Conservation (phyloP, 306 rosid genomes). For the Corylus americana region DNA sequence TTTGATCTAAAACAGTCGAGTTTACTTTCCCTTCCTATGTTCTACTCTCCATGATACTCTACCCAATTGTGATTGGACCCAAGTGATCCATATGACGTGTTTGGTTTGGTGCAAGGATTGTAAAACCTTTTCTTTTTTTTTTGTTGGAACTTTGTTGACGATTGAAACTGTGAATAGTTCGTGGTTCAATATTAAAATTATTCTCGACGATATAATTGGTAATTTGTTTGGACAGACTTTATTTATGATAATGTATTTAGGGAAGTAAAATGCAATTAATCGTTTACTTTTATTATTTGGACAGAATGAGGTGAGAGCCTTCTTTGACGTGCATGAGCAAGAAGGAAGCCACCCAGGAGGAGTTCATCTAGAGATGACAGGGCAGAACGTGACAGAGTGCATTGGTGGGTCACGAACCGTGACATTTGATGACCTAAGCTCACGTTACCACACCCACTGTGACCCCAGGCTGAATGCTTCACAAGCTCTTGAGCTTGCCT, state of each 20-base stretch:
- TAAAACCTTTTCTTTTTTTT: background rate
- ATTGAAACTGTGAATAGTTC: background rate
- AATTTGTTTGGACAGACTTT: too few species aligned
- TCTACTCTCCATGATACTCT: background rate
- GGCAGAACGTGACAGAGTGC: slow-evolving; percentile 99
- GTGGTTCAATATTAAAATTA: background rate
- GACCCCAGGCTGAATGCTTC: slow-evolving; percentile 98
- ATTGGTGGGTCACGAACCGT: slow-evolving; percentile 95
- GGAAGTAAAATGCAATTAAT: background rate
- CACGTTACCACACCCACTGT: slow-evolving; percentile 99
- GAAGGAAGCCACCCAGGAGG: slow-evolving; percentile 99
- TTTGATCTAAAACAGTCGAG: background rate
- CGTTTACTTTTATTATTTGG: slow-evolving; percentile 1
- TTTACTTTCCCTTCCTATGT: background rate
- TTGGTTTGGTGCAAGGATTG: background rate
- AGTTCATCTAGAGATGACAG: slow-evolving; percentile 96
- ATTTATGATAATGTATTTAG: too few species aligned
- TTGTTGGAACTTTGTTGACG: background rate
- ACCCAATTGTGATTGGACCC: background rate
- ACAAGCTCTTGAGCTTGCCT: slow-evolving; percentile 95
- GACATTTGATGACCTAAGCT: slow-evolving; percentile 87
- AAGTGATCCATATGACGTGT: background rate
- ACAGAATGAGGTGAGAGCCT: slow-evolving; percentile 98
- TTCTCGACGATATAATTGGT: background rate
- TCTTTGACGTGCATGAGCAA: slow-evolving; percentile 97